Conservation (phyloP, 83 land plant genomes). For the Isoetes engelmannii region DNA sequence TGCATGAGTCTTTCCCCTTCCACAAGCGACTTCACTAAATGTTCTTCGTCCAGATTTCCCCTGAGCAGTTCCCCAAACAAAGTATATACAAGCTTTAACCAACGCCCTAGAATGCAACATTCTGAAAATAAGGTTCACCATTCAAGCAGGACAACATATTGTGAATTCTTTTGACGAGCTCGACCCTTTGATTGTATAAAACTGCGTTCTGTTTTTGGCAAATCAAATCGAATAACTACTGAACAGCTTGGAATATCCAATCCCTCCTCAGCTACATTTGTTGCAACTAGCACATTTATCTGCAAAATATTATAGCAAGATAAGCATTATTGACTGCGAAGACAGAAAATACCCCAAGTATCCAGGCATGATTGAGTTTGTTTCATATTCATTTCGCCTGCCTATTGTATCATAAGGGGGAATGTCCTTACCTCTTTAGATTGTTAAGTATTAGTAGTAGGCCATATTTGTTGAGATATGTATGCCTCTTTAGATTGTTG, state of each 20-base stretch:
- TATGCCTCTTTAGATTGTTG: no score
- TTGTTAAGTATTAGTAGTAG: no score
- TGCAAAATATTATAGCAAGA: constrained; percentile 17
- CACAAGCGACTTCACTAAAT: constrained; percentile 38
- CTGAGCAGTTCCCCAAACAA: constrained; percentile 25
- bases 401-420: no score
- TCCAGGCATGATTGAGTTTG: neutral
- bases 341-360: neutral
- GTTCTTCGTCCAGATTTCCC: constrained; percentile 47
- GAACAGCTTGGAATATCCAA: constrained; percentile 93
- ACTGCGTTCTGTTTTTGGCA: constrained; percentile 81
- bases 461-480: no score
- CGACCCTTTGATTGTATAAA: constrained; percentile 97
- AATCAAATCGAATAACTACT: constrained; percentile 85
- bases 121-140: constrained; percentile 33
- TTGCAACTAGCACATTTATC: constrained; percentile 85
- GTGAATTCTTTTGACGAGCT: constrained; percentile 76
- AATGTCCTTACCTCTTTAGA: no score
- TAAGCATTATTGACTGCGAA: neutral
- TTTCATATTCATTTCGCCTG: no score
- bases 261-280: constrained; percentile 98
- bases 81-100: neutral
- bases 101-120: neutral
- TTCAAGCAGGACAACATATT: constrained; percentile 64
- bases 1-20: constrained; percentile 56